A percentile compares a stretch with the other conserved stretches of the same genome.
phyloP scores from a whole-genome alignment of 2,329 filamentous ascomycete species.

The Ophiostoma pallidulum region DNA sequence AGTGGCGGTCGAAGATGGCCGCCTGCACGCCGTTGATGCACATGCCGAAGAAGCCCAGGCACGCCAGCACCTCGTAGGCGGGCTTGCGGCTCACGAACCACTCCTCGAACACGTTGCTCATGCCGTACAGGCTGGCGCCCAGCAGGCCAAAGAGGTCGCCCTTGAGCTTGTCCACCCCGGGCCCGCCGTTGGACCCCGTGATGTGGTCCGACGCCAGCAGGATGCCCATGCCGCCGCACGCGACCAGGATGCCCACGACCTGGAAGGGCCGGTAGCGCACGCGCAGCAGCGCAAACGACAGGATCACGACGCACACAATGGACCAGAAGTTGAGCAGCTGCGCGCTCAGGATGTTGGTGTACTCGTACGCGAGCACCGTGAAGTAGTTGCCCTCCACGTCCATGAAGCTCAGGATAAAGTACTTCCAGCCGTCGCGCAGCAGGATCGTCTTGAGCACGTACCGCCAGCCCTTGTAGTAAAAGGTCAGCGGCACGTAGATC shows the following conservation, averaged over 20 bases:
- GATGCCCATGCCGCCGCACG: slow-evolving; percentile 82
- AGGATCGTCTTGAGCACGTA: slow-evolving; percentile 55
- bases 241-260: slow-evolving; percentile 77
- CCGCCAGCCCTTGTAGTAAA: slow-evolving; percentile 69
- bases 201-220: slow-evolving; percentile 83
- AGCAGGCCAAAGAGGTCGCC: slow-evolving; percentile 87
- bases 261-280: slow-evolving; percentile 84
- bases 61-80: slow-evolving; percentile 86
- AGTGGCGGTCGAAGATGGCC: slow-evolving; percentile 77
- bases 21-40: slow-evolving; percentile 87
- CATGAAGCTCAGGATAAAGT: slow-evolving; percentile 82
- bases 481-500: slow-evolving; percentile 70
- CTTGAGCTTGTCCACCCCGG: slow-evolving; percentile 64
- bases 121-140: slow-evolving; percentile 83
- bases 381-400: slow-evolving; percentile 99
- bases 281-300: slow-evolving; percentile 72
- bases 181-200: slow-evolving; percentile 61
- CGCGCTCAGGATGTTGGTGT: slow-evolving; percentile 85
- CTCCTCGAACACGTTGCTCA: slow-evolving; percentile 87
- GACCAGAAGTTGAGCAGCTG: slow-evolving; percentile 99
- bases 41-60: slow-evolving; percentile 79
- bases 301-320: slow-evolving; percentile 79
- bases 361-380: slow-evolving; percentile 83
- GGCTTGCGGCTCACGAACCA: slow-evolving; percentile 82
- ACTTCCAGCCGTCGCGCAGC: slow-evolving; percentile 76